Conservation (phyloP, 495 filamentous ascomycete genomes). For the Hypoxylon rickii region DNA sequence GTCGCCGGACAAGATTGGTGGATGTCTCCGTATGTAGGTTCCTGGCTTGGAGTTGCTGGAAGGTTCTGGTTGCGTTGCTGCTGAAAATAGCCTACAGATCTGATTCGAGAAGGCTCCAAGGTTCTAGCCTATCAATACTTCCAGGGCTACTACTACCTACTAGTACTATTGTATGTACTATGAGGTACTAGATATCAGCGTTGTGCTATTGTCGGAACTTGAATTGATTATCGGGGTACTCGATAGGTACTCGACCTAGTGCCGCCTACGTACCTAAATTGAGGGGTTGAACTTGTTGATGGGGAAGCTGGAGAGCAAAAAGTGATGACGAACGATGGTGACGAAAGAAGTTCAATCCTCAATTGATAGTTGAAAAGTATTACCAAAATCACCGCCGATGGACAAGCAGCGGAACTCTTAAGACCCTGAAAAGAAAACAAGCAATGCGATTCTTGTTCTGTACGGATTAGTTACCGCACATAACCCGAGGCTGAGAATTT, state of each 20-base stretch:
- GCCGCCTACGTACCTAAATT: too few species aligned
- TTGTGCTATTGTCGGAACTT: too few species aligned
- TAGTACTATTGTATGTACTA: background rate
- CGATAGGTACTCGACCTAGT: too few species aligned
- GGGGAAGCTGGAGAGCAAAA: conserved; percentile 9
- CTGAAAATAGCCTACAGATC: conserved; percentile 23
- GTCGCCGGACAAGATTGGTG: conserved; percentile 25
- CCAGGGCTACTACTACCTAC: too few species aligned
- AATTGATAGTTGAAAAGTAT: background rate
- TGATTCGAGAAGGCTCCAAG: conserved; percentile 34
- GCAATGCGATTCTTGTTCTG: conserved; percentile 10
- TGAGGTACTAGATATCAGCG: background rate
- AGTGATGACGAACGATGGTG: background rate
- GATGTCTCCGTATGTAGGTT: conserved; percentile 15
- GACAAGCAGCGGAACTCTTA: conserved; percentile 23
- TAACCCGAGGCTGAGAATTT: conserved; percentile 35
- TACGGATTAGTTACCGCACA: too few species aligned
- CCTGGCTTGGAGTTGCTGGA: conserved; percentile 28
- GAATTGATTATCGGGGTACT: too few species aligned
- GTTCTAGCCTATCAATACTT: background rate
- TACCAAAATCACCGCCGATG: background rate
- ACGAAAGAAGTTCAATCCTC: background rate
- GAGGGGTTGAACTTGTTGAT: too few species aligned
- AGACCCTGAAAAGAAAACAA: background rate
- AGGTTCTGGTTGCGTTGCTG: conserved; percentile 36